These are phyloP conservation scores for Calonectria pseudoturangicola DNA, from an alignment of 2,329 filamentous ascomycete species.

Conservation along the genomic window DNA sequence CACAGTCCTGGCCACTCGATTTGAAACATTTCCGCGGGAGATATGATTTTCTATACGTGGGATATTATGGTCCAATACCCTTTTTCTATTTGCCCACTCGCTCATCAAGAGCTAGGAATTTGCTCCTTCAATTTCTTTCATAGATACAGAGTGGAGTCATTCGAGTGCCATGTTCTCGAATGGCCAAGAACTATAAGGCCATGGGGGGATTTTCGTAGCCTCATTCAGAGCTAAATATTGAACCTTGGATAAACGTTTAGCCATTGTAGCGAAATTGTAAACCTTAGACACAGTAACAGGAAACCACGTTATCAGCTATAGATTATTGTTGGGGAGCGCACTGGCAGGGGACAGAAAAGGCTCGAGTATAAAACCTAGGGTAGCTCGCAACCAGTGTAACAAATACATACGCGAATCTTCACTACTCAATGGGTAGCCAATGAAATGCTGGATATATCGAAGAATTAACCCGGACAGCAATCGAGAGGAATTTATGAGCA, in stretches of 20 bases:
- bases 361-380: too few species aligned
- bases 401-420: too few species aligned
- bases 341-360: too few species aligned
- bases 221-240: neutral
- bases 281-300: neutral
- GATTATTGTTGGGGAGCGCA: too few species aligned
- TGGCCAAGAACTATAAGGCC: neutral
- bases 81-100: neutral
- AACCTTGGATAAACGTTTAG: neutral
- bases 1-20: neutral
- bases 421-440: too few species aligned
- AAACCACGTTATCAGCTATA: too few species aligned
- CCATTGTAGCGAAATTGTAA: neutral
- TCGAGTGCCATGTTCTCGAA: neutral
- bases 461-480: too few species aligned
- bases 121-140: neutral
- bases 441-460: too few species aligned
- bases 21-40: neutral
- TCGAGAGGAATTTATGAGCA: too few species aligned
- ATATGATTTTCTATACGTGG: neutral
- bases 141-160: neutral
- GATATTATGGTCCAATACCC: slow-evolving; percentile 14
- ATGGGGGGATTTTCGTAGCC: neutral
- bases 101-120: too few species aligned
- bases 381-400: too few species aligned